These are phyloP conservation scores for Knufia petricola DNA, from an alignment of 2,329 filamentous ascomycete species.

Conservation along the genomic window DNA sequence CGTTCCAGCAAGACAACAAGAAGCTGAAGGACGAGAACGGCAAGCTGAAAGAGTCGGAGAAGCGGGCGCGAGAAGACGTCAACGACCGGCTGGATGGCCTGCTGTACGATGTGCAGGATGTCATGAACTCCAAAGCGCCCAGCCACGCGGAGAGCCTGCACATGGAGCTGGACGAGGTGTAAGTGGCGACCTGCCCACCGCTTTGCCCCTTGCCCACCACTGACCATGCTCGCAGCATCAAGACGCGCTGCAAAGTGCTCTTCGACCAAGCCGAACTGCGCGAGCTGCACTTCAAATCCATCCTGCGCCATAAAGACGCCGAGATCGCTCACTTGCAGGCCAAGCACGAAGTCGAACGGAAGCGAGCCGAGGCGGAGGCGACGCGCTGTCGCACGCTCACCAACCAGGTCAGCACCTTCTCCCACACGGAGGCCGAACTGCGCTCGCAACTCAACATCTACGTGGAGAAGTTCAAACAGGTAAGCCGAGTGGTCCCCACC, in stretches of 20 bases:
- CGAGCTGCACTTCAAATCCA: slow-evolving; percentile 84
- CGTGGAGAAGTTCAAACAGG: slow-evolving; percentile 99
- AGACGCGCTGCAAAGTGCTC: slow-evolving; percentile 82
- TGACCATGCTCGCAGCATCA: slow-evolving; percentile 40
- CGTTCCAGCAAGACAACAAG: slow-evolving; percentile 94
- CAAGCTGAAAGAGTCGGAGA: slow-evolving; percentile 75
- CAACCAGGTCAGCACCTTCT: slow-evolving; percentile 85
- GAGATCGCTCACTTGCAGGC: slow-evolving; percentile 89
- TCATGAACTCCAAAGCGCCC: slow-evolving; percentile 77
- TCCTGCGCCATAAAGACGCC: slow-evolving; percentile 87
- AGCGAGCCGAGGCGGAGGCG: slow-evolving; percentile 72
- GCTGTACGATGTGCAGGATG: slow-evolving; percentile 74
- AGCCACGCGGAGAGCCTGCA: slow-evolving; percentile 72
- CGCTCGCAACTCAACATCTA: slow-evolving; percentile 95
- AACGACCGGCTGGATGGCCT: slow-evolving; percentile 76
- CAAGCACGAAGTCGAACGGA: slow-evolving; percentile 81
- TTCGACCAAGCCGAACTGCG: slow-evolving; percentile 95
- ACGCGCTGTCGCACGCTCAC: slow-evolving; percentile 76
- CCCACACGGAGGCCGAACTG: slow-evolving; percentile 88
- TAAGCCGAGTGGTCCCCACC: slow-evolving; percentile 39
- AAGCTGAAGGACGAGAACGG: slow-evolving; percentile 98
- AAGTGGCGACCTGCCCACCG: slow-evolving; percentile 30
- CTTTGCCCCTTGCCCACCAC: slow-evolving; percentile 3
- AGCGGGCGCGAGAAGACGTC: slow-evolving; percentile 69
- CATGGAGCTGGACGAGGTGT: slow-evolving; percentile 84